Base-by-base conservation (phyloP, 495 filamentous ascomycete genomes). In the Lasiosphaeria ovina region DNA sequence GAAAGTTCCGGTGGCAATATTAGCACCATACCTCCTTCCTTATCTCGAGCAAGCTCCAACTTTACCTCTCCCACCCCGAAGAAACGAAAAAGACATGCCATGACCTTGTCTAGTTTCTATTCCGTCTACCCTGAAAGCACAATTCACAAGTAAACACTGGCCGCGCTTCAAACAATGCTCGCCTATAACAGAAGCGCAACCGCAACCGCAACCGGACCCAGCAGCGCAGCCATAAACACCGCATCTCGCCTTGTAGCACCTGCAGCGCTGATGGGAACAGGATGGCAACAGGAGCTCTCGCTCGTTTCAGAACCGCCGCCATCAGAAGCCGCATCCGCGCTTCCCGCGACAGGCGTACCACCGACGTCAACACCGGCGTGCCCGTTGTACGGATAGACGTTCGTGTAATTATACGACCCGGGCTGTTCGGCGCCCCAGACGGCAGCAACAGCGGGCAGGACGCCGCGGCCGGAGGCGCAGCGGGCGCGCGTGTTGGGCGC, bases 361-460 rank as follows among this genome's bases (percentile, higher is more conserved):
- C 48, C 55, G 3, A 32, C 47, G 36, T 38, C 50, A 31, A 40
- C 40, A 16, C 57, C 57, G 14, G 42, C 42, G n/a, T n/a, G 5
- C 10, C 32, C 51, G 35, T 63, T 56, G 31, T 63, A 58, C 31
- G 64, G 64, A 34, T 61, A 66, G 6, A 82, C 55, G 33, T 59
- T 60, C 8, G 71, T 66, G 3, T 69, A 66, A 55, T 83, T 80
- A 55, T 76, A 79, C 38, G 73, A 74, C 8, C 67, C 70, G 1
- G 65, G 61, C 34, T 62, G 32, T 36, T 61, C 69, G 0, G 59
- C 64, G 16, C 70, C 61, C 79, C 78, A 82, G 2, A 62, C 56
- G 17, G 67, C 45, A 58, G 69, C 68, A 24, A 83, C 72, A 14
- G 55, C 55, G 0, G 72, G 69, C 14, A 81, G 68, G 4, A 81